These are phyloP conservation scores for Fusarium concolor DNA, from an alignment of 2,329 filamentous ascomycete genomes.

Conservation along the genomic window DNA sequence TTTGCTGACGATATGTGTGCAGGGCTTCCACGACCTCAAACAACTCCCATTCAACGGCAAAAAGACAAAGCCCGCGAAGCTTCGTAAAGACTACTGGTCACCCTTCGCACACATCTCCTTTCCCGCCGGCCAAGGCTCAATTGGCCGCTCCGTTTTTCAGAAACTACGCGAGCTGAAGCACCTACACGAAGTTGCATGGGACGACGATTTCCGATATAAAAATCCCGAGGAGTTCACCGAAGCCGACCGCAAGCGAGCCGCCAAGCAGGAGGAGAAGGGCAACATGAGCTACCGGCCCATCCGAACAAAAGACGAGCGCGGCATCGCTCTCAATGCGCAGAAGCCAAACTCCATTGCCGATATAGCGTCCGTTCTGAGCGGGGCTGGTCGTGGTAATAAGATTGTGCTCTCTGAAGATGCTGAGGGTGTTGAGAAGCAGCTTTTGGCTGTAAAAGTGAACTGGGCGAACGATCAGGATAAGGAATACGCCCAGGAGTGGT, in stretches of 20 bases:
- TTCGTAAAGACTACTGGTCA: constrained; percentile 76
- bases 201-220: constrained; percentile 59
- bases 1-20: not conserved
- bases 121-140: constrained; percentile 60
- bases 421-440: constrained; percentile 38
- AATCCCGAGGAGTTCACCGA: constrained; percentile 50
- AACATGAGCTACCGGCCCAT: constrained; percentile 48
- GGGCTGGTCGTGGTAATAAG: constrained; percentile 63
- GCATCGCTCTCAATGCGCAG: constrained; percentile 67
- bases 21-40: constrained; percentile 60
- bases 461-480: constrained; percentile 64
- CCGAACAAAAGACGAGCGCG: constrained; percentile 59
- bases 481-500: constrained; percentile 61
- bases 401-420: constrained; percentile 50
- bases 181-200: constrained; percentile 73
- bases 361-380: constrained; percentile 68
- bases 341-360: constrained; percentile 72
- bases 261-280: constrained; percentile 47
- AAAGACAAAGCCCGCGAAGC: constrained; percentile 70
- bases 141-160: constrained; percentile 71
- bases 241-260: constrained; percentile 51
- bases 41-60: constrained; percentile 76
- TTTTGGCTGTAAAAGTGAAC: constrained; percentile 60
- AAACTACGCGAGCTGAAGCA: constrained; percentile 73
- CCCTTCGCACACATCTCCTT: constrained; percentile 71